Conservation (phyloP, 2,329 filamentous ascomycete genomes). For the Xylaria sp. region DNA sequence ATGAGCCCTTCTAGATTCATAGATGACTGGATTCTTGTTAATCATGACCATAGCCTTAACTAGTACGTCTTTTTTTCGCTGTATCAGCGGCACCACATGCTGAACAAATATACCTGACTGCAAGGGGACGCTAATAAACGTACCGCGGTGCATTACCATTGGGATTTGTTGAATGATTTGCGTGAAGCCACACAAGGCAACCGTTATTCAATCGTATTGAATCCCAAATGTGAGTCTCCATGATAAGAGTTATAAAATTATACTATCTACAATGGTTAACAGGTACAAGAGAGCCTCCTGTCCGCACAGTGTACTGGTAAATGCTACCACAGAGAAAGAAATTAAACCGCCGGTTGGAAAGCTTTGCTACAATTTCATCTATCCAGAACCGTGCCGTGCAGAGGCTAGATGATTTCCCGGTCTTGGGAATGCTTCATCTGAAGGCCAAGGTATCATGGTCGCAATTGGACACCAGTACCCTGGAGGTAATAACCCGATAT, state of each 20-base stretch:
- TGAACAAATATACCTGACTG: background rate
- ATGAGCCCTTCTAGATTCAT: background rate
- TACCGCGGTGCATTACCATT: background rate
- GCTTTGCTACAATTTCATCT: conserved; percentile 26
- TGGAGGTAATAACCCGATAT: conserved; percentile 31
- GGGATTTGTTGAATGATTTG: background rate
- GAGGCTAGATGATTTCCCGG: conserved; percentile 26
- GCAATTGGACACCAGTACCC: conserved; percentile 23
- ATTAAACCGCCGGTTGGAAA: conserved; percentile 6
- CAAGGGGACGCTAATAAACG: background rate
- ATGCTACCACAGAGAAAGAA: conserved; percentile 4
- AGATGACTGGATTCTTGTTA: background rate
- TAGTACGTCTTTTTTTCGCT: background rate
- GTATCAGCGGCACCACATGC: background rate
- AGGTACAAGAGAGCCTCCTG: conserved; percentile 7
- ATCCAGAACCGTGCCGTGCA: conserved; percentile 9
- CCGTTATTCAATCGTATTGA: conserved; percentile 2
- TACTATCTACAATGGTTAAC: conserved; percentile 4
- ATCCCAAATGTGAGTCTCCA: conserved; percentile 8
- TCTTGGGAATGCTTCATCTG: conserved; percentile 33
- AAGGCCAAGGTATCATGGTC: conserved; percentile 11
- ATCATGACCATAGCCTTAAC: background rate
- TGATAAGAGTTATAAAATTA: conserved; percentile 11
- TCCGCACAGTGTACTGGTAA: conserved; percentile 2
- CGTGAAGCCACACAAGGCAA: background rate